Evolutionary conservation across 2,329 filamentous ascomycete genomes (phyloP), one percentile per base, ranked within the genome.

Genomic region (Fusarium nygamai): DNA sequence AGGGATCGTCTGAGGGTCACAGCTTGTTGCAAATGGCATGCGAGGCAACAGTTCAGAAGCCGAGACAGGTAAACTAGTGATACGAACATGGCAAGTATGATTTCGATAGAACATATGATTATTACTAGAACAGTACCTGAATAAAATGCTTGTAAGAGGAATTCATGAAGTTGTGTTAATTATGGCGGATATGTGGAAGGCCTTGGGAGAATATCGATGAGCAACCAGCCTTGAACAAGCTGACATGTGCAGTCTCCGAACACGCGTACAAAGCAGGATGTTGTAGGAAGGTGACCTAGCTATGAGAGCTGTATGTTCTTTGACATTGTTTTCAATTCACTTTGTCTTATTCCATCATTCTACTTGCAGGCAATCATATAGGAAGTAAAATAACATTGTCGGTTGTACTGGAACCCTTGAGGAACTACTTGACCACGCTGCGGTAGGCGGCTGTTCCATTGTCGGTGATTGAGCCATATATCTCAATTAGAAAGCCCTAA

Each of bases 1-100:
- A 20, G 6, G 3, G 4, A 8, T 16, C 13, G 13, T 2, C n/a
- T 4, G 4, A 16, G 6, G 5, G 4, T 1, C 4, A 11, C 2
- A 20, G 31, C 20, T 3, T 20, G 0, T 11, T 34, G 12, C 17
- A 24, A 2, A 34, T 51, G n/a, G 9, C n/a, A 2, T 12, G n/a
- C 3, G 3, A 50, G 20, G 47, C 2, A 9, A n/a, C 16, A 3
- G 3, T 33, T 5, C 5, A 22, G 11, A 19, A 22, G 22, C 7
- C 16, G 14, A 33, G 20, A 50, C 9, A 9, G 22, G 6, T 3
- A 13, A 7, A 19, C 4, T 5, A 33, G 22, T 33, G 3, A n/a
- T 6, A 5, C 3, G 22, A 13, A 19, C 5, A 31, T 13, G 16
- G 7, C 8, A 6, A 33, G 11, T 3, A 17, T 12, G 22, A 29